Conservation (phyloP, 2,329 filamentous ascomycete species). For the Lomentospora prolificans region DNA sequence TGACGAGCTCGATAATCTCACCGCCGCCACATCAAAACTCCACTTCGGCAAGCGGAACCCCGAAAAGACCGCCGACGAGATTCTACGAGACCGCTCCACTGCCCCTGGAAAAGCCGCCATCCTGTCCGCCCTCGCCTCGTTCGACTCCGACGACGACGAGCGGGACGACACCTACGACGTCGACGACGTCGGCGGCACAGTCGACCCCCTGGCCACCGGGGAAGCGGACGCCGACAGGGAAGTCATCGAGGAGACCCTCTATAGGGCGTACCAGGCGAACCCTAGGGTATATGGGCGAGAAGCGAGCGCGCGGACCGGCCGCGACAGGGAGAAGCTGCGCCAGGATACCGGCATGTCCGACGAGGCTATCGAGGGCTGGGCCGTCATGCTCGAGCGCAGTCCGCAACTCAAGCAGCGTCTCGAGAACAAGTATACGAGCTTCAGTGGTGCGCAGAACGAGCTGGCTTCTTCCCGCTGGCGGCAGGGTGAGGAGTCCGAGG, state of each 20-base stretch:
- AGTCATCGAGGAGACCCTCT: conserved; percentile 61
- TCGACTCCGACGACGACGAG: conserved; percentile 93
- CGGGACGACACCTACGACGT: conserved; percentile 94
- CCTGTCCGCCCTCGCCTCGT: conserved; percentile 74
- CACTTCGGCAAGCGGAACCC: conserved; percentile 68
- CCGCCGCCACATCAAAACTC: conserved; percentile 55
- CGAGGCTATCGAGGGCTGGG: conserved; percentile 91
- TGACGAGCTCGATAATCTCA: conserved; percentile 67
- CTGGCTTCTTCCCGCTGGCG: conserved; percentile 57
- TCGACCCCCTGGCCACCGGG: conserved; percentile 58
- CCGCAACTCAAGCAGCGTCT: conserved; percentile 57
- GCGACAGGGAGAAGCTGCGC: conserved; percentile 53
- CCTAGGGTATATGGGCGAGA: conserved; percentile 63
- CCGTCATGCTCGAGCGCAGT: conserved; percentile 70
- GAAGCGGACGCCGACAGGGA: conserved; percentile 37
- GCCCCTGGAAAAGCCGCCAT: conserved; percentile 77
- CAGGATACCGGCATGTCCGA: conserved; percentile 81
- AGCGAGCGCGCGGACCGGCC: conserved; percentile 55
- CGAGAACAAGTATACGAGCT: conserved; percentile 59
- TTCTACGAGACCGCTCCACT: conserved; percentile 54
- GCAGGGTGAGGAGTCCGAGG: conserved; percentile 16
- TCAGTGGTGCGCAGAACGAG: conserved; percentile 55
- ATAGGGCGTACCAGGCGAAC: conserved; percentile 57
- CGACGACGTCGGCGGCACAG: conserved; percentile 80
- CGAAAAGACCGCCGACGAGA: conserved; percentile 57